Base-by-base conservation (phyloP, 139 green algal species). In the Picochlorum sp. region DNA sequence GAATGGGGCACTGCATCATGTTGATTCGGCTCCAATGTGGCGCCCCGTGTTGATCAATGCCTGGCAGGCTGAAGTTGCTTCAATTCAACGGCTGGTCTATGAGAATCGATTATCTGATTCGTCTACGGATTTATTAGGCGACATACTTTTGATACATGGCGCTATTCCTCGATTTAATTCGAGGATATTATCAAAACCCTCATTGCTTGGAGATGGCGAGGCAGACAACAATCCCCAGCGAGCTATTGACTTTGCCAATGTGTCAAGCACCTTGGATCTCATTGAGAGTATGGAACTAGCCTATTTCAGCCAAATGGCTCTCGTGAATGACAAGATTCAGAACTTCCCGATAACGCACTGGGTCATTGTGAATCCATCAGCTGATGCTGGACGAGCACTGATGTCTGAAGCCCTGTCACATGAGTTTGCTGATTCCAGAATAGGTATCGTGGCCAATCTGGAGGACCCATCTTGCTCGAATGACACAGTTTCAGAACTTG, bases 341-440 rank as follows among this genome's bases (percentile, higher is more conserved):
- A 41, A 41, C 1, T 54, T 54, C 18, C 4, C 11, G 0, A 63
- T 86, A 44, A 89, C 82, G 2, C 86, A 95, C 67, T 85, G 71
- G 72, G 69, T 92, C 26, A 77, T 79, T 1, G 68, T 66, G 0
- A 82, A 95, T 65, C 30, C 52, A 57, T 21, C 62, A 38, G 5
- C 18, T 54, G 15, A 14, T 8, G 34, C 16, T 15, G 71, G 65
- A n/a, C 28, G 63, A 50, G 18, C 7, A 3, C 65, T 85, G 24
- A 26, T 60, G 57, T 37, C 59, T 30, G 49, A 63, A 6, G 70
- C 61, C 28, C 60, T 75, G 41, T 50, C 60, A 38, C 59, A 70
- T 21, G 65, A 74, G 51, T 57, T 30, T 6, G 10, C 38, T 18
- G 3, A 6, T 5, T 69, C 66, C 4, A 71, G 80, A 3, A n/a